Evolutionary conservation across 1,284 basidiomycete genomes (phyloP).

Genomic region (Pisolithus thermaeus): DNA sequence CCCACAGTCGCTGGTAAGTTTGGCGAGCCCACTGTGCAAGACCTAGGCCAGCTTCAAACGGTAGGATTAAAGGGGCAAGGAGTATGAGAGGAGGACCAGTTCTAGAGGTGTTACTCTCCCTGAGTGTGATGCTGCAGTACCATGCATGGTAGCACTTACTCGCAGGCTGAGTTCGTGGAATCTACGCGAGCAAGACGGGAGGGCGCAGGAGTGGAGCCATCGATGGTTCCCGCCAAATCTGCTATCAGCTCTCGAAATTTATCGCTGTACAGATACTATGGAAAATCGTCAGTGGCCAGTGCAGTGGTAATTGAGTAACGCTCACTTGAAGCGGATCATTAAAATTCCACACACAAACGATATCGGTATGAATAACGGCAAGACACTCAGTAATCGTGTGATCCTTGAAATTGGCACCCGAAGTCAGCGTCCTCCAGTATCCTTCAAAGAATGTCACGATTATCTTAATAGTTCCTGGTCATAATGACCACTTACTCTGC

Average conservation of each 20-base stretch:
- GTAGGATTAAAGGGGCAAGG: neutral
- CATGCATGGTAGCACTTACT: neutral
- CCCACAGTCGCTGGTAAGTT: neutral
- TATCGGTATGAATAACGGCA: conserved; percentile 16
- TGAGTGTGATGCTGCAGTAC: neutral
- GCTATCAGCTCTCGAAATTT: neutral
- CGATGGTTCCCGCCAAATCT: neutral
- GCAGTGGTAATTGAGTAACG: neutral
- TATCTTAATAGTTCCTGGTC: neutral
- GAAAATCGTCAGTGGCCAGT: neutral
- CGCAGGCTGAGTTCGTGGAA: neutral
- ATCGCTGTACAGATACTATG: neutral
- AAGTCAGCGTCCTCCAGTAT: neutral
- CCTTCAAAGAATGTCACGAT: neutral
- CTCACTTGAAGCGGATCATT: conserved; percentile 16
- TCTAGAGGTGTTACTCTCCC: neutral
- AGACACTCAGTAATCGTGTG: conserved; percentile 13
- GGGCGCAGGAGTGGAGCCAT: neutral
- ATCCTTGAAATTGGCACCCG: conserved; percentile 8
- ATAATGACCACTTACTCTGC: neutral
- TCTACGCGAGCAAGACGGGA: neutral
- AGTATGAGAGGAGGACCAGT: no score
- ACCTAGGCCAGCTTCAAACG: neutral
- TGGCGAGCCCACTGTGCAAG: neutral
- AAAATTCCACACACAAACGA: conserved; percentile 21